A percentile compares a stretch with the other conserved stretches of the same genome.
Conservation (phyloP, 2,329 filamentous ascomycete genomes). For the Teratosphaeria pseudoeucalypti region DNA sequence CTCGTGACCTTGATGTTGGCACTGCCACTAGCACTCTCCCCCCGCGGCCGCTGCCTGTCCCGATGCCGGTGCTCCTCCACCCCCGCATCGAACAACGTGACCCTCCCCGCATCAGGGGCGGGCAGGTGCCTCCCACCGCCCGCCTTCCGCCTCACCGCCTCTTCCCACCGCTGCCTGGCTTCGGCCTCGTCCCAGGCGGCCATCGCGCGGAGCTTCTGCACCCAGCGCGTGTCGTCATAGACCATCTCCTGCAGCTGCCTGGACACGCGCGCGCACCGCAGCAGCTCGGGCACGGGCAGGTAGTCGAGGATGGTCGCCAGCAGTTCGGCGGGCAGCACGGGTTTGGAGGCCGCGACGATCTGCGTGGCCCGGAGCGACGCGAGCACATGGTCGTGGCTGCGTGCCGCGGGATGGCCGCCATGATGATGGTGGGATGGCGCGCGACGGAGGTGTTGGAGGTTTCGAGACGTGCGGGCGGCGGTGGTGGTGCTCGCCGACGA, state of each 20-base stretch:
- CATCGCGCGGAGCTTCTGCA: constrained; percentile 74
- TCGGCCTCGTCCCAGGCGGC: constrained; percentile 86
- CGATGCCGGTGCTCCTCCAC: constrained; percentile 48
- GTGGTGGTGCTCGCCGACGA: constrained; percentile 2
- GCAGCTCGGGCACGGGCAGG: constrained; percentile 72
- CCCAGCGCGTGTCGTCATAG: constrained; percentile 95
- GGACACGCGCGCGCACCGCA: constrained; percentile 75
- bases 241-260: constrained; percentile 93
- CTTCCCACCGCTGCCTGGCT: constrained; percentile 70
- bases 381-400: constrained; percentile 44
- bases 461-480: constrained; percentile 15
- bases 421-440: constrained; percentile 12
- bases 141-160: constrained; percentile 46
- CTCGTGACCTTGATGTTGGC: constrained; percentile 13
- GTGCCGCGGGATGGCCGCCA: constrained; percentile 2
- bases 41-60: constrained; percentile 33
- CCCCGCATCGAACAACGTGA: constrained; percentile 65
- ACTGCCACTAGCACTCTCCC: too few relatives aligned
- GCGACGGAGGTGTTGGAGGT: constrained; percentile 20
- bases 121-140: constrained; percentile 38
- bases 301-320: constrained; percentile 81
- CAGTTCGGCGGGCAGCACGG: constrained; percentile 83
- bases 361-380: constrained; percentile 68
- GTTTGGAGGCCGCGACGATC: constrained; percentile 62
- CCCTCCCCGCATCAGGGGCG: constrained; percentile 28